These are phyloP conservation scores for Clarireedia hainanense DNA, from an alignment of 2,329 filamentous ascomycete species.

Conservation along the genomic window DNA sequence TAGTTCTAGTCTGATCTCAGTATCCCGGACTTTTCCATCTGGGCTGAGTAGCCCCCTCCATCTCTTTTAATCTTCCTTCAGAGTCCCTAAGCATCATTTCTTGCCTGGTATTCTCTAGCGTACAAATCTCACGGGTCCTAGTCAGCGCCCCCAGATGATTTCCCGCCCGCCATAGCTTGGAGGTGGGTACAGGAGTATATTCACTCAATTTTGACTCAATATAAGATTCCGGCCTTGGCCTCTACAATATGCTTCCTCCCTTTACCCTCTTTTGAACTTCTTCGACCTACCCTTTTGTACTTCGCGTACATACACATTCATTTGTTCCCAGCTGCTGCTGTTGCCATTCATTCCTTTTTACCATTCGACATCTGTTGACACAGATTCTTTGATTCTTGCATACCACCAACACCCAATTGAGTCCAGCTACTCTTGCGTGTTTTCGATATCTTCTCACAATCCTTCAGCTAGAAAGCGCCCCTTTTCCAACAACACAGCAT, in stretches of 20 bases:
- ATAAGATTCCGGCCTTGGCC: background rate
- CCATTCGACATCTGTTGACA: slow-evolving; percentile 9
- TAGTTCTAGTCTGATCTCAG: background rate
- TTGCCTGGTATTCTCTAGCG: background rate
- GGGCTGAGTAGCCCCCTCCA: background rate
- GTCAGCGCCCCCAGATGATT: background rate
- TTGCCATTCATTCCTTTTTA: slow-evolving; percentile 17
- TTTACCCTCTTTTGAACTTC: background rate
- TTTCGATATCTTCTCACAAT: slow-evolving; percentile 7
- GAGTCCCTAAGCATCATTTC: too few species aligned
- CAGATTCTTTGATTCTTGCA: background rate
- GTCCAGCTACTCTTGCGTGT: slow-evolving; percentile 24
- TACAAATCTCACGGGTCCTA: background rate
- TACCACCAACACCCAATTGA: slow-evolving; percentile 15
- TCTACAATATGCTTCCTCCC: background rate
- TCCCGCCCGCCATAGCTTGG: background rate
- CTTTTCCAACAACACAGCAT: background rate
- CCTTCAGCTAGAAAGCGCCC: too few species aligned
- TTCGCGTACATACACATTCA: slow-evolving; percentile 4
- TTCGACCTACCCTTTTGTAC: background rate
- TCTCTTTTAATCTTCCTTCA: background rate
- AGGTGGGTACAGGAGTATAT: background rate
- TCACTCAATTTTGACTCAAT: background rate
- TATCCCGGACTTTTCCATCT: background rate
- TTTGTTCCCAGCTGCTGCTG: background rate